phyloP scores from a whole-genome alignment of 148 eudicot genomes.

The Talinum fruticosum region DNA sequence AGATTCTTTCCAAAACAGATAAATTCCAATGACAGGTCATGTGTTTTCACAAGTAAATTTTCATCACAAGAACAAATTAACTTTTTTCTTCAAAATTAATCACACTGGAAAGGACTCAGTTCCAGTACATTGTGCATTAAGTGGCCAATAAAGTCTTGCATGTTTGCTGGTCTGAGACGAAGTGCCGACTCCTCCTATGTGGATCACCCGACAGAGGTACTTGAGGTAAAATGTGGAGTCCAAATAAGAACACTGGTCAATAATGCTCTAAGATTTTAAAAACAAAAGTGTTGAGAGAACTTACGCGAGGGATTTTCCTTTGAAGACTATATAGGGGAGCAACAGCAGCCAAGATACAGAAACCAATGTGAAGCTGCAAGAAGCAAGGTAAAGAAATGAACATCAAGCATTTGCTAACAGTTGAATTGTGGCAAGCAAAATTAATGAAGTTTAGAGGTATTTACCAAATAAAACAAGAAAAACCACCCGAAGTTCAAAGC shows the following conservation, averaged over 20 bases:
- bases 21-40: neutral
- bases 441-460: neutral
- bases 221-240: neutral
- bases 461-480: slow-evolving; percentile 79
- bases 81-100: neutral
- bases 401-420: neutral
- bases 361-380: slow-evolving; percentile 60
- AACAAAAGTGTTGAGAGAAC: slow-evolving; percentile 13
- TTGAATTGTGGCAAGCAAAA: neutral
- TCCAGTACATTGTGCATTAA: too few species aligned
- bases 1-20: too few species aligned
- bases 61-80: neutral
- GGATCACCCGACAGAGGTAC: neutral
- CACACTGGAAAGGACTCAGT: neutral
- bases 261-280: neutral
- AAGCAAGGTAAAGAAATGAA: neutral
- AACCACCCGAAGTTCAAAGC: slow-evolving; percentile 83
- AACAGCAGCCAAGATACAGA: slow-evolving; percentile 63
- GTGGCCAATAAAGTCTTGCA: neutral
- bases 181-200: neutral
- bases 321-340: slow-evolving; percentile 75
- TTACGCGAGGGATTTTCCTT: slow-evolving; percentile 75
- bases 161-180: neutral
- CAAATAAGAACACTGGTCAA: neutral
- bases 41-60: neutral